Base-by-base conservation (phyloP, 495 filamentous ascomycete species). In the Melanomma pulvis-pyrius region DNA sequence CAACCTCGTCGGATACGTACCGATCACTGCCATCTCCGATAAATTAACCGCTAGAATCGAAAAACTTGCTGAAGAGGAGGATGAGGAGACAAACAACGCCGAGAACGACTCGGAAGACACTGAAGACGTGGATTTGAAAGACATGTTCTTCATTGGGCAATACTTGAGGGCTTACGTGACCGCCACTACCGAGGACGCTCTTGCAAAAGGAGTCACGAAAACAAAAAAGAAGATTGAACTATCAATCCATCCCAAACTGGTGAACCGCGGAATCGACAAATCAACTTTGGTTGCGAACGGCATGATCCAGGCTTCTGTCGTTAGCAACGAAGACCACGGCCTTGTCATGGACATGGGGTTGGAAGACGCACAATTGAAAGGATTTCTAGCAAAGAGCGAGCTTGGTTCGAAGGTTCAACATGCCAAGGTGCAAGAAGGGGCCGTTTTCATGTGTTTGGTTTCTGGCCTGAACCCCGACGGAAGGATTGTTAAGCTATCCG, bases 301-400 rank as follows among this genome's bases (percentile, higher is more conserved):
- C 59, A 90, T 88, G 61, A 76, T 97, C 21, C 96, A 97, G 81
- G 92, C 93, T 21, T 89, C 92, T 0, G 88, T 98, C 51, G 75
- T 82, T 39, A 98, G 93, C 72, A 88, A 94, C 22, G 94, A 98
- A 77, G 94, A 98, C 68, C 93, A 97, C 75, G 94, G 94, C 70
- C 78, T 96, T 59, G 82, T 98, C 57, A 96, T 98, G 93, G 91
- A 97, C 70, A 79, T 98, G 41, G 90, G 90, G 15, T 81, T 97
- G 24, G 81, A 85, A 49, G 86, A 87, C 51, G 78, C 83, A 19
- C 76, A 82, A 32, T 64, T 92, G 34, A 88, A 85, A 73, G 96
- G 89, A 0, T 98, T 98, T 79, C 83, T 98, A 76, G 87, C 92
- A n/a, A 88, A 87, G 15, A 93, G 91, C 73, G 92, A 98, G 73